Evolutionary conservation across 306 rosid genomes (phyloP).

Genomic region (Leucaena leucocephala): DNA sequence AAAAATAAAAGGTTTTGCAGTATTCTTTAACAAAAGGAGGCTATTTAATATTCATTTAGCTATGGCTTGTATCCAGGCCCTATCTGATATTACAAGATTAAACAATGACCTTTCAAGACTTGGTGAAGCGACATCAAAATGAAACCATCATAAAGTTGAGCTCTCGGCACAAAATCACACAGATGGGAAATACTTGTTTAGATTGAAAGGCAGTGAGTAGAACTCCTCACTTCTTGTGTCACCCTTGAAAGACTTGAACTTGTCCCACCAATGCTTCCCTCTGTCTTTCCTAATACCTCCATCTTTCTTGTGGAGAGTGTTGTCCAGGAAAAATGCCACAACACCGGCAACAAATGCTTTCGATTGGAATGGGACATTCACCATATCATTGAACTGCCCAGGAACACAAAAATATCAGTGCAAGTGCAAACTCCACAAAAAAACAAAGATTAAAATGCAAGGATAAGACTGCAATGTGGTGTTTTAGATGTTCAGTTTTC

Average conservation of each 20-base stretch:
- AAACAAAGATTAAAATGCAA: not conserved
- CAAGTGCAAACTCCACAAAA: constrained; percentile 14
- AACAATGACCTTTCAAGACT: constrained; percentile 27
- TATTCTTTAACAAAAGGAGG: constrained; percentile 47
- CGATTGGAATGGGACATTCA: constrained; percentile 94
- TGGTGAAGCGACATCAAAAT: constrained; percentile 33
- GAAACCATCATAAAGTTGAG: constrained; percentile 29
- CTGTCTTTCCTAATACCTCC: constrained; percentile 67
- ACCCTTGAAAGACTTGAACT: constrained; percentile 74
- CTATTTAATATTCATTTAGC: constrained; percentile 39
- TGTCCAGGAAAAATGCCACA: constrained; percentile 87
- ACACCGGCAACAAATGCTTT: constrained; percentile 88
- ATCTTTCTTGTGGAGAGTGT: constrained; percentile 63
- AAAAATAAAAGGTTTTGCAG: constrained; percentile 45
- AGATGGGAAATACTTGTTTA: constrained; percentile 95
- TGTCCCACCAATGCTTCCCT: constrained; percentile 99
- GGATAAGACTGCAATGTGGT: not conserved
- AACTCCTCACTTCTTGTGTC: constrained; percentile 91
- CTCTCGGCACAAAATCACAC: constrained; percentile 50
- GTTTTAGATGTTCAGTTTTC: not conserved
- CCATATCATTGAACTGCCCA: constrained; percentile 88
- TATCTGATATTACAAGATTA: constrained; percentile 38
- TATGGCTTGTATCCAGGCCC: constrained; percentile 35
- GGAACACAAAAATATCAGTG: constrained; percentile 8
- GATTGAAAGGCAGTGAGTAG: constrained; percentile 89